Conservation (phyloP, 2,329 filamentous ascomycete genomes). For the Calonectria hawksworthii region DNA sequence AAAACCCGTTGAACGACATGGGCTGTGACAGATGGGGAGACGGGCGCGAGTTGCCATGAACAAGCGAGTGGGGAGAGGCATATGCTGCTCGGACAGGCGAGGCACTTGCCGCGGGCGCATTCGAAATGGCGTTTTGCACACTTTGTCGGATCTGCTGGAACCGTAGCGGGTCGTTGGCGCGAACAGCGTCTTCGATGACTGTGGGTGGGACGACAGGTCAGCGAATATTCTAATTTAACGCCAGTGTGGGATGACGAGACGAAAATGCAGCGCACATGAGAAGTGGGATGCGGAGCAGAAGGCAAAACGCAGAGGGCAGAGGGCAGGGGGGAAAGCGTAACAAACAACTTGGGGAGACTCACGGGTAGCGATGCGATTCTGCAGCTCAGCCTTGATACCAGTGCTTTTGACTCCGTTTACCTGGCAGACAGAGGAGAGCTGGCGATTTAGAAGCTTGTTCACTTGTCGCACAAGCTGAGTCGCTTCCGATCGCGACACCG, state of each 20-base stretch:
- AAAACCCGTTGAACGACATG: constrained; percentile 37
- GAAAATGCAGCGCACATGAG: background rate
- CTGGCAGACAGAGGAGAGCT: constrained; percentile 83
- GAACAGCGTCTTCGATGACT: constrained; percentile 60
- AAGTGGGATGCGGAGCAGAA: background rate
- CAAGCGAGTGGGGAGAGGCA: constrained; percentile 16
- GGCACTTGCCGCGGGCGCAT: constrained; percentile 40
- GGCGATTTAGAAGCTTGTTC: constrained; percentile 66
- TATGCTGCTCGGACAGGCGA: constrained; percentile 37
- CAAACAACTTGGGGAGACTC: constrained; percentile 55
- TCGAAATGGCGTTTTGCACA: constrained; percentile 53
- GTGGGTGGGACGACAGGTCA: constrained; percentile 4
- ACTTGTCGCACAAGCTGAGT: constrained; percentile 60
- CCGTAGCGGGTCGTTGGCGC: constrained; percentile 53
- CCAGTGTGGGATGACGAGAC: background rate
- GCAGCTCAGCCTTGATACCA: constrained; percentile 88
- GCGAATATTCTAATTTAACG: constrained; percentile 9
- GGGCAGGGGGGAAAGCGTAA: background rate
- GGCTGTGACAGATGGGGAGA: constrained; percentile 30
- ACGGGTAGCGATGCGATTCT: constrained; percentile 84
- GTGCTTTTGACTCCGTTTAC: constrained; percentile 81
- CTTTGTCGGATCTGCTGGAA: constrained; percentile 61
- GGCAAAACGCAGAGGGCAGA: background rate
- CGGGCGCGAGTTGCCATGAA: constrained; percentile 28
- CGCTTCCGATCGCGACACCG: constrained; percentile 58